Evolutionary conservation across 2,329 filamentous ascomycete genomes (phyloP).

Genomic region (Rugonectria rugulosa): DNA sequence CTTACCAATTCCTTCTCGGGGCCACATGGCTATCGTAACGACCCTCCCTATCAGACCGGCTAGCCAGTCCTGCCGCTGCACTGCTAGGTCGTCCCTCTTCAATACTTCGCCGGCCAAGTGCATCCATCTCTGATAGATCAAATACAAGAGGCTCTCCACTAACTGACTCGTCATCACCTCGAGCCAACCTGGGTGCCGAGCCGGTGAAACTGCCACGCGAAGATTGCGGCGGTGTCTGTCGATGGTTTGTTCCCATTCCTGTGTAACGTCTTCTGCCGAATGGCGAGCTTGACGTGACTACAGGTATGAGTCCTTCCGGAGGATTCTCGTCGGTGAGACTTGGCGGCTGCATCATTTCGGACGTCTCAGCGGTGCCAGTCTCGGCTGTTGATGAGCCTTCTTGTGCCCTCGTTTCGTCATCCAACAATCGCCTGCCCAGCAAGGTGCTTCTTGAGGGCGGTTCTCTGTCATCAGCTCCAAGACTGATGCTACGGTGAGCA

Average conservation of each 20-base stretch:
- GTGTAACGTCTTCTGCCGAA: conserved; percentile 57
- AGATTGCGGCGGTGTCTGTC: conserved; percentile 54
- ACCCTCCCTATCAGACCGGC: conserved; percentile 46
- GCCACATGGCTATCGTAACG: conserved; percentile 50
- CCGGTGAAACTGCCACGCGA: conserved; percentile 56
- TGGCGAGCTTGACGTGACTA: conserved; percentile 52
- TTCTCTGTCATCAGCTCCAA: conserved; percentile 70
- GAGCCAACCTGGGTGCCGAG: conserved; percentile 47
- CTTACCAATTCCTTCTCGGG: conserved; percentile 48
- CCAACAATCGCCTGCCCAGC: conserved; percentile 54
- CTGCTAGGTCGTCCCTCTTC: conserved; percentile 58
- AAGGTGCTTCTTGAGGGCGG: conserved; percentile 71
- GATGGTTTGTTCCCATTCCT: conserved; percentile 48
- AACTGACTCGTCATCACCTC: conserved; percentile 57
- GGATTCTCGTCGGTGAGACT: conserved; percentile 56
- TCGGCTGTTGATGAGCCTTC: conserved; percentile 45
- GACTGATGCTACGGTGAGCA: conserved; percentile 71
- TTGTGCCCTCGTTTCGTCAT: conserved; percentile 40
- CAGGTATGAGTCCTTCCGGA: conserved; percentile 53
- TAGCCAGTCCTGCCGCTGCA: conserved; percentile 37
- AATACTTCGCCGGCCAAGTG: conserved; percentile 63
- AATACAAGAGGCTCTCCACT: conserved; percentile 77
- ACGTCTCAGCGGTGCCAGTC: conserved; percentile 48
- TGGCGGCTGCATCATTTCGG: conserved; percentile 51
- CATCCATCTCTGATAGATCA: conserved; percentile 75